Conservation (phyloP, 176 grass and related monocot genomes). For the Poa pratensis region DNA sequence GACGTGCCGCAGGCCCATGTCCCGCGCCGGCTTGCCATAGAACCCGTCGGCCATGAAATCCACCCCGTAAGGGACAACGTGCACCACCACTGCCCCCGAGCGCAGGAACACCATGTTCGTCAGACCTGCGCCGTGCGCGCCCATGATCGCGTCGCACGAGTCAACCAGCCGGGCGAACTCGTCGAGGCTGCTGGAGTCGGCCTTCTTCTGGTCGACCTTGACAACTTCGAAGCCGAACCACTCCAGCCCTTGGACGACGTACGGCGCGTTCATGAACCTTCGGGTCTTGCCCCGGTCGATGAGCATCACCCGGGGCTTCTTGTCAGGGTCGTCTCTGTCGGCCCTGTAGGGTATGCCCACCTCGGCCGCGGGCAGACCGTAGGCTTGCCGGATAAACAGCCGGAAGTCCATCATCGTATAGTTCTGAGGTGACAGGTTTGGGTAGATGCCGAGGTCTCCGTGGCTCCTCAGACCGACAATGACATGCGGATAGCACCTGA, state of each 20-base stretch:
- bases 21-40: slow-evolving; percentile 50
- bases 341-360: slow-evolving; percentile 50
- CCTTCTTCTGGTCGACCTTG: slow-evolving; percentile 40
- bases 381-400: slow-evolving; percentile 61
- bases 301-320: slow-evolving; percentile 73
- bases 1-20: slow-evolving; percentile 64
- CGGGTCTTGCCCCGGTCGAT: slow-evolving; percentile 61
- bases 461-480: slow-evolving; percentile 73
- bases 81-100: slow-evolving; percentile 52
- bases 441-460: slow-evolving; percentile 61
- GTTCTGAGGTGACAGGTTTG: slow-evolving; percentile 41
- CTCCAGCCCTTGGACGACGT: slow-evolving; percentile 47
- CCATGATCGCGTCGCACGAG: slow-evolving; percentile 71
- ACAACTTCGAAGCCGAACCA: slow-evolving; percentile 73
- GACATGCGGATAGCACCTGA: slow-evolving; percentile 73
- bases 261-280: slow-evolving; percentile 48
- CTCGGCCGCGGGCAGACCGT: slow-evolving; percentile 37
- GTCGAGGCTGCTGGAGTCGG: slow-evolving; percentile 40
- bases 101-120: slow-evolving; percentile 82
- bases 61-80: slow-evolving; percentile 74
- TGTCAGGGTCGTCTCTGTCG: slow-evolving; percentile 46
- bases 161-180: slow-evolving; percentile 50
- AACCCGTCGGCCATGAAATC: slow-evolving; percentile 54
- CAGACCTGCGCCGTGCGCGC: slow-evolving; percentile 67
- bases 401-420: slow-evolving; percentile 73